Evolutionary conservation across 169 alveolate genomes (phyloP), one percentile per base, ranked within the genome.

Genomic region (Eimeria sp.): DNA sequence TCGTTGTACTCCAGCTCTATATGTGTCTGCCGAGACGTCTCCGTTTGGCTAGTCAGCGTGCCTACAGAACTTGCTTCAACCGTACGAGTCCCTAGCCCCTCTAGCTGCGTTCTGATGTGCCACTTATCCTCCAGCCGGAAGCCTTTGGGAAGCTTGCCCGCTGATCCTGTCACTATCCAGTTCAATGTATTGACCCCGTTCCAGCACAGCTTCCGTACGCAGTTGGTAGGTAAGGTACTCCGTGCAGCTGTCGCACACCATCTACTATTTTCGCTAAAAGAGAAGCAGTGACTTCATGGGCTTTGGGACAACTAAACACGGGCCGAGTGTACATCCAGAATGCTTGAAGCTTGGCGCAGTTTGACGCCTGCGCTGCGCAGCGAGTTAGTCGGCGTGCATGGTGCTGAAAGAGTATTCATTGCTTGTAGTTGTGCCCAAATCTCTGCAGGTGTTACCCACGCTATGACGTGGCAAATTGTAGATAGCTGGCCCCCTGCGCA

Each of bases 321-420:
- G 82, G 25, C 52, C 37, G 25, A 30, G 60, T 52, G 71, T 93
- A 0, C 46, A 66, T n/a, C 89, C 85, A 54, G 93, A 13, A 27
- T 30, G n/a, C 71, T 64, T 82, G 96, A 93, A 93, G 93, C 96
- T 93, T 52, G 52, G 30, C 46, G 87, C 77, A 20, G 49, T 23
- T 33, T 71, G 54, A 74, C 83, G 25, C 58, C 16, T 14, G 83
- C 80, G 83, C 33, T 40, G 33, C 56, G 56, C 49, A 43, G 49
- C 33, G 14, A 40, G 33, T 40, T 14, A 74, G 30, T 37, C 83
- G 43, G 83, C 83, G 14, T 40, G 58, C 56, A 18, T 40, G 33
- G 20, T 37, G 83, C 83, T 16, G 0, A 40, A 74, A 74, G 33
- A 2, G 56, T 9, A 74, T 74, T 40, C 33, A 74, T 40, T 74